Base-by-base conservation (phyloP, 2,329 filamentous ascomycete genomes). In the Nannizzia gypsea region DNA sequence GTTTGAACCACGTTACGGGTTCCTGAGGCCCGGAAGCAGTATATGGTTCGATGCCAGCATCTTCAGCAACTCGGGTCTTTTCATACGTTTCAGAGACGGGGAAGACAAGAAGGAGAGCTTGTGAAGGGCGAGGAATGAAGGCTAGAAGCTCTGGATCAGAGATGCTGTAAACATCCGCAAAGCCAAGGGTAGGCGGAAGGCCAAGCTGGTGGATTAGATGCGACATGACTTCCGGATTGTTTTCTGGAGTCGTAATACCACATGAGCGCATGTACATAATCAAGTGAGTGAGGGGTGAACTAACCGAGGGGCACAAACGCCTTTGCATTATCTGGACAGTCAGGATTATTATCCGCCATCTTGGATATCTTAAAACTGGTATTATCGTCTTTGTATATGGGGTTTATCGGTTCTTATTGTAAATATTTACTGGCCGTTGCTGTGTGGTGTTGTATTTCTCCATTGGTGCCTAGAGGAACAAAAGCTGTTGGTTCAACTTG, bases 121-220 rank as follows among this genome's bases (percentile, higher is more conserved):
- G 82, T 1, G 89, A 88, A 1, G 93, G 93, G 1, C 91, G 88
- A 0, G 93, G 91, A 42, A 97, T 84, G 74, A 96, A 90, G 63
- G 84, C 82, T 57, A 97, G 84, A 42, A 96, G 82, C 58, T 90
- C 85, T 0, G 88, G 85, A 58, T 97, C 91, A 64, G 88, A 86
- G 69, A 97, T 86, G 66, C 87, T 91, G 81, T 86, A 96, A 72
- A 97, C 89, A 74, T 97, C 92, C 78, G 95, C 86, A 75, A 96
- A 86, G 67, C 83, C 80, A 52, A 97, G 81, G 26, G 81, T 78
- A n/a, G 76, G 69, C n/a, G 88, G 87, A 60, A 97, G 83, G 64
- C 92, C 92, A 26, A 97, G 87, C 66, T 84, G 84, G 77, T 88
- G 88, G 56, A 95, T 82, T 38, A 97, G 85, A 48, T 80, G 76